A percentile compares a stretch with the other conserved stretches of the same genome.
Conservation (phyloP, 768 basidiomycete genomes). For the Hydnomerulius pinastri region DNA sequence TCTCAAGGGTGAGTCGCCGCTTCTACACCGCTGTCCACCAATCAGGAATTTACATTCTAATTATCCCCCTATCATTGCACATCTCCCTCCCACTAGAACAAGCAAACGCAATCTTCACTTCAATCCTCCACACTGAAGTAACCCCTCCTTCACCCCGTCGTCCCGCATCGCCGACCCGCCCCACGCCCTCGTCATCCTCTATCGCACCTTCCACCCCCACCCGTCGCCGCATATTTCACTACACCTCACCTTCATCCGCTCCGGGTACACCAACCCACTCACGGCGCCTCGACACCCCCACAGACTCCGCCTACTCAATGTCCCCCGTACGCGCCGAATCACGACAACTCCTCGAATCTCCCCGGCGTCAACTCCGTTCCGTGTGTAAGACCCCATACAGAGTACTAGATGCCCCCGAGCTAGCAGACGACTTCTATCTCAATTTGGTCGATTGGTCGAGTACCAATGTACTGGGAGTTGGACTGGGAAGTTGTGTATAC, state of each 20-base stretch:
- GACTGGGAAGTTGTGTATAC: slow-evolving; percentile 89
- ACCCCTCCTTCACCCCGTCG: slow-evolving; percentile 68
- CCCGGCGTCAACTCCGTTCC: slow-evolving; percentile 74
- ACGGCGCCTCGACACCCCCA: slow-evolving; percentile 75
- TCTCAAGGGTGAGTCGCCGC: slow-evolving; percentile 59
- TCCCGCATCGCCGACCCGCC: slow-evolving; percentile 62
- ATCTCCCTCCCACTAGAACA: slow-evolving; percentile 52
- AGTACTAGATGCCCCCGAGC: slow-evolving; percentile 94
- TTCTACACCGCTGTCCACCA: not conserved
- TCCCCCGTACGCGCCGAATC: slow-evolving; percentile 86
- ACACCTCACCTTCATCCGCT: slow-evolving; percentile 61
- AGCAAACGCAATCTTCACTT: slow-evolving; percentile 80
- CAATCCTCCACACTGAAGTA: slow-evolving; percentile 76
- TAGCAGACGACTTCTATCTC: slow-evolving; percentile 98
- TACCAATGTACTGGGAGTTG: slow-evolving; percentile 93
- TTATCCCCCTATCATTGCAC: slow-evolving; percentile 24
- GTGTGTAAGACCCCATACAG: slow-evolving; percentile 96
- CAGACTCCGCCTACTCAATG: slow-evolving; percentile 87
- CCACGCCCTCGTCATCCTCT: slow-evolving; percentile 37
- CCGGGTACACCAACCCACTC: slow-evolving; percentile 49
- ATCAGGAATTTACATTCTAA: slow-evolving; percentile 3
- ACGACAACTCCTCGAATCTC: slow-evolving; percentile 80
- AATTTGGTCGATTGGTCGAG: slow-evolving; percentile 98
- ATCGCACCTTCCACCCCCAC: slow-evolving; percentile 46
- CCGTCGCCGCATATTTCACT: slow-evolving; percentile 65